phyloP scores from a whole-genome alignment of 108 stramenopile genomes.

The Thalassiosira profunda region DNA sequence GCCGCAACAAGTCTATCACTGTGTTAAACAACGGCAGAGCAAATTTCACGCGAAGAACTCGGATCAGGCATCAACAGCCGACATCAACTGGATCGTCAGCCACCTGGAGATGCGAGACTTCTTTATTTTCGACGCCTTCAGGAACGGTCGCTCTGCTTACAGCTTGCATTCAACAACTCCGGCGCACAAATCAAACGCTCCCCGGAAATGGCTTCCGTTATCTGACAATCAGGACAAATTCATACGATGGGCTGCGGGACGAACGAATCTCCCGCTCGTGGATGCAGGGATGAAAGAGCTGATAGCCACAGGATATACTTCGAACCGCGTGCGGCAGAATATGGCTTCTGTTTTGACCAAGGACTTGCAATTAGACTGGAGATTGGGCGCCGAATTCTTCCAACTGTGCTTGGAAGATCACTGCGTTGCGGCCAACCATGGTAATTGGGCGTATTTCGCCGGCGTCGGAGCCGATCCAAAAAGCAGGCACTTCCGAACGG shows the following conservation, averaged over 20 bases:
- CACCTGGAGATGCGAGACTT: constrained; percentile 84
- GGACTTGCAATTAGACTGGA: constrained; percentile 90
- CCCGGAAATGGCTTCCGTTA: constrained; percentile 29
- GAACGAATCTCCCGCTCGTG: constrained; percentile 87
- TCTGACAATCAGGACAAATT: constrained; percentile 28
- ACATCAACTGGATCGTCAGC: constrained; percentile 58
- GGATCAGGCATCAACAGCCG: constrained; percentile 10
- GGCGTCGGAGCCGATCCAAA: constrained; percentile 88
- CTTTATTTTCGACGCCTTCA: constrained; percentile 62
- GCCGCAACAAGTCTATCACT: constrained; percentile 53
- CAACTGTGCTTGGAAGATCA: constrained; percentile 88
- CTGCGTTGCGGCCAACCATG: constrained; percentile 89
- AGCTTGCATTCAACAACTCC: constrained; percentile 18
- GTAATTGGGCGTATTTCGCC: constrained; percentile 92
- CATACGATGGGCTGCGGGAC: constrained; percentile 67
- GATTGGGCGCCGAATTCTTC: constrained; percentile 89
- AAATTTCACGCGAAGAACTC: constrained; percentile 16
- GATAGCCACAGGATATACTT: constrained; percentile 85
- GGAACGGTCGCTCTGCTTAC: constrained; percentile 28
- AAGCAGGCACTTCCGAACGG: constrained; percentile 74
- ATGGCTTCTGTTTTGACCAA: constrained; percentile 87
- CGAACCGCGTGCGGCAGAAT: constrained; percentile 94
- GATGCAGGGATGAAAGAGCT: constrained; percentile 96
- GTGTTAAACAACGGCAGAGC: constrained; percentile 30
- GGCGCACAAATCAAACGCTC: constrained; percentile 2